These are phyloP conservation scores for Eucalyptus curtisii DNA, from an alignment of 345 rosid genomes.

Conservation along the genomic window DNA sequence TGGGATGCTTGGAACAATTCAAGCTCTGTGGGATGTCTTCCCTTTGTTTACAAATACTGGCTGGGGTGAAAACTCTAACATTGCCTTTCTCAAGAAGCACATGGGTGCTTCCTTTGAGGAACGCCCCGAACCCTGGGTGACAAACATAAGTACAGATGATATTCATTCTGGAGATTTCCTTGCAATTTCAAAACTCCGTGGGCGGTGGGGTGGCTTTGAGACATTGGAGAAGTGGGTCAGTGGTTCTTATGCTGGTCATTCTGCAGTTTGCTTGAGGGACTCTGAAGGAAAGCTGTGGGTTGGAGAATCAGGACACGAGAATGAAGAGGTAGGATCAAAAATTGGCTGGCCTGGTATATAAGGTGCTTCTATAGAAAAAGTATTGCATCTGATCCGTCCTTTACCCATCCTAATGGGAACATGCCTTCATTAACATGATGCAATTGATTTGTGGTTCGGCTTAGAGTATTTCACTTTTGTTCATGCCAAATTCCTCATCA, in stretches of 20 bases:
- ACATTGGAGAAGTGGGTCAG: slow-evolving; percentile 99
- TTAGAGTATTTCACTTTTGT: neutral
- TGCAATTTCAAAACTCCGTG: slow-evolving; percentile 62
- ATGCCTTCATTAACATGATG: neutral
- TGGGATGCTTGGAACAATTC: slow-evolving; percentile 91
- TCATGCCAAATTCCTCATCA: neutral
- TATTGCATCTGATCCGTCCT: neutral
- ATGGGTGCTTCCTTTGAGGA: slow-evolving; percentile 69
- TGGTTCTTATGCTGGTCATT: slow-evolving; percentile 95
- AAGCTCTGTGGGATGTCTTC: slow-evolving; percentile 92
- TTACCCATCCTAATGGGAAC: neutral
- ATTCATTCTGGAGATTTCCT: slow-evolving; percentile 90
- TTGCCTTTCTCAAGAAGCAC: slow-evolving; percentile 74
- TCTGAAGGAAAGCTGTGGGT: slow-evolving; percentile 93
- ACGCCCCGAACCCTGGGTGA: slow-evolving; percentile 40
- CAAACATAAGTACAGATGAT: slow-evolving; percentile 40
- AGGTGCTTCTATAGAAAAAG: neutral
- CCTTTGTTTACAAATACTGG: slow-evolving; percentile 91
- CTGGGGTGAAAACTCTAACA: slow-evolving; percentile 93
- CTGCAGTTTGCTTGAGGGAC: slow-evolving; percentile 87
- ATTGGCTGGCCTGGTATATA: neutral
- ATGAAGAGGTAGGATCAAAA: slow-evolving; percentile 47
- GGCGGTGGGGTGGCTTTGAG: slow-evolving; percentile 64
- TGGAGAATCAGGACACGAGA: slow-evolving; percentile 94
- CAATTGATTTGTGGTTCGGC: neutral